phyloP scores from a whole-genome alignment of 306 rosid species.

The Vicia sativa region DNA sequence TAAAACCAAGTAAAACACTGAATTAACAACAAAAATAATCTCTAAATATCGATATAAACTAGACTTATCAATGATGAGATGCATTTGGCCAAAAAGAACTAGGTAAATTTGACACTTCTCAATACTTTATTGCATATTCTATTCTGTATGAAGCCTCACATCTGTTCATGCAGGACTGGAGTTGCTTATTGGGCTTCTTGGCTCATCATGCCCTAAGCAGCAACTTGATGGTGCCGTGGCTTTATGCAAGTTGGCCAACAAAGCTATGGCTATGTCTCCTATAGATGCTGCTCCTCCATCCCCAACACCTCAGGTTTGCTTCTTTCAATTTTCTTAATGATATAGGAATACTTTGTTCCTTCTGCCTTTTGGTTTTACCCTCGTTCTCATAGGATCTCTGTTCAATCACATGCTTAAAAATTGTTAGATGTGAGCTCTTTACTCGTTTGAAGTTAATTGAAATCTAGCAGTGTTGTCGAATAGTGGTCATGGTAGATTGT shows the following conservation, averaged over 20 bases:
- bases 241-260: constrained; percentile 81
- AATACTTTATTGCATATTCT: constrained; percentile 13
- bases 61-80: no score
- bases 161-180: constrained; percentile 73
- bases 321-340: background rate
- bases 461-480: constrained; percentile 19
- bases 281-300: constrained; percentile 97
- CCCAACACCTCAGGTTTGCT: constrained; percentile 89
- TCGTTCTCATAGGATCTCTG: constrained; percentile 19
- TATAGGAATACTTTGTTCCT: constrained; percentile 10
- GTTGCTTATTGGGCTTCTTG: constrained; percentile 86
- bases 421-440: constrained; percentile 4
- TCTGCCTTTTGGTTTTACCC: constrained; percentile 1
- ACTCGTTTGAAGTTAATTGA: constrained; percentile 18
- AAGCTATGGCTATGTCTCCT: constrained; percentile 77
- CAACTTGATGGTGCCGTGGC: constrained; percentile 97
- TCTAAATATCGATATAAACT: no score
- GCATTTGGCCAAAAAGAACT: no score
- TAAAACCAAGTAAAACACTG: no score
- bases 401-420: background rate
- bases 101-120: background rate
- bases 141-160: constrained; percentile 33
- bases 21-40: no score
- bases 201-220: constrained; percentile 71
- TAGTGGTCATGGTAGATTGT: background rate